Percentiles rank a stretch among this genome's conserved stretches.
phyloP scores from a whole-genome alignment of 768 basidiomycete species.

The Phaeotremella skinneri region DNA sequence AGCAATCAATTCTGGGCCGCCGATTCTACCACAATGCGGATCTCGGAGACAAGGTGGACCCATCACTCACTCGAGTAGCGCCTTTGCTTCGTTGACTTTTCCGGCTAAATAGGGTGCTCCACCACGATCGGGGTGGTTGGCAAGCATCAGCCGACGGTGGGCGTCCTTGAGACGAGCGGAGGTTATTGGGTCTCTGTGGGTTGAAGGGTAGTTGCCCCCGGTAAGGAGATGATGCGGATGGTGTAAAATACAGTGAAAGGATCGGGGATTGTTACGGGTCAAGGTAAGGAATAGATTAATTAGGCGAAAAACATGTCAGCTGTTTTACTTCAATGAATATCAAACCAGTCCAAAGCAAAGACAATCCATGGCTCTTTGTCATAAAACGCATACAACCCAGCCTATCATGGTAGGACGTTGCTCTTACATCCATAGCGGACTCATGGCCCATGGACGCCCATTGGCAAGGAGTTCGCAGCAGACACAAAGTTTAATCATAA shows the following conservation, averaged over 20 bases:
- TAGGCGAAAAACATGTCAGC: no score
- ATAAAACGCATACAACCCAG: no score
- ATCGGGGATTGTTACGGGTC: no score
- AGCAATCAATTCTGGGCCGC: not conserved
- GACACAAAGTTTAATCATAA: not conserved
- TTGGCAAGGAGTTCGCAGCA: not conserved
- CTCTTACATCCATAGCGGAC: no score
- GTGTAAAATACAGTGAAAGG: not conserved
- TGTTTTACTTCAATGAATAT: no score
- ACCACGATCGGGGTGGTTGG: conserved; percentile 97
- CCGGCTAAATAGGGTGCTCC: conserved; percentile 97
- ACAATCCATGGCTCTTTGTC: no score
- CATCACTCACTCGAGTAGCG: conserved; percentile 68
- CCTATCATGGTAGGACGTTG: no score
- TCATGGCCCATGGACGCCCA: no score
- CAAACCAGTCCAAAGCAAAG: no score
- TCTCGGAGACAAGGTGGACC: not conserved
- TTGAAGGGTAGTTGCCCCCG: no score
- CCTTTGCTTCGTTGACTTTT: conserved; percentile 99
- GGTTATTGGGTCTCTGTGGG: conserved; percentile 76
- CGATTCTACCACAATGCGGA: not conserved
- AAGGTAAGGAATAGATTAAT: no score
- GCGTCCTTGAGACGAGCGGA: conserved; percentile 84
- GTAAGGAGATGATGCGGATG: not conserved
- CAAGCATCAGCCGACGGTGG: conserved; percentile 93